Evolutionary conservation across 75 land plant species (phyloP).

Genomic region (Cryptomeria japonica): DNA sequence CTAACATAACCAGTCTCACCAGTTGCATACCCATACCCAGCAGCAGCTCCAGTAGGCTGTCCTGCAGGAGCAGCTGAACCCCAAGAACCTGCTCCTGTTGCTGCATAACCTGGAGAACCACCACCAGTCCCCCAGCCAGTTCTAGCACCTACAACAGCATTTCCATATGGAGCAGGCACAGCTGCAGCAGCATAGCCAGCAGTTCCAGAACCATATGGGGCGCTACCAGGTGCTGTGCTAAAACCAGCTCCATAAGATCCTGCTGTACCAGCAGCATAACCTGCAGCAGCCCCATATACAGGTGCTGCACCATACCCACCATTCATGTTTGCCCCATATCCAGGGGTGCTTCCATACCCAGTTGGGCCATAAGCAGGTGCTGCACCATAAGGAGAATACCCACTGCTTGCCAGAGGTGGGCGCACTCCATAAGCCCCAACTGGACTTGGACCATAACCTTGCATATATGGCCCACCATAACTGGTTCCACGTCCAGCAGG

Average conservation of each 20-base stretch:
- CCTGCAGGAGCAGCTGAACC: conserved; percentile 39
- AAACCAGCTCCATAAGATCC: conserved; percentile 18
- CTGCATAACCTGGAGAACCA: conserved; percentile 11
- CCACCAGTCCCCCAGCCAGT: conserved; percentile 13
- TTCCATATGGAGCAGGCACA: conserved; percentile 9
- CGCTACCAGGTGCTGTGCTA: conserved; percentile 9
- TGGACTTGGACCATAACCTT: conserved; percentile 22
- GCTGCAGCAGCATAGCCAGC: conserved; percentile 8
- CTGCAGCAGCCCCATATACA: conserved; percentile 2
- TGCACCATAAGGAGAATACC: conserved; percentile 45
- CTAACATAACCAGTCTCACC: conserved; percentile 64
- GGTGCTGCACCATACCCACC: conserved; percentile 4
- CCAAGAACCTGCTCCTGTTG: conserved; percentile 9
- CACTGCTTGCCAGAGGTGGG: conserved; percentile 39
- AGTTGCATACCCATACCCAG: conserved; percentile 65
- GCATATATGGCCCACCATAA: conserved; percentile 12
- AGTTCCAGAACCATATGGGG: conserved; percentile 9
- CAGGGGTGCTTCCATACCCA: conserved; percentile 12
- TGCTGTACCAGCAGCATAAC: not conserved
- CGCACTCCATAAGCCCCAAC: conserved; percentile 63
- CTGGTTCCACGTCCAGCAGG: conserved; percentile 13
- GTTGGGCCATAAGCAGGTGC: conserved; percentile 17
- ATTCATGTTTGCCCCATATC: conserved; percentile 12
- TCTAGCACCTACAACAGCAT: conserved; percentile 12
- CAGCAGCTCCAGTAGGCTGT: conserved; percentile 46